These are phyloP conservation scores for Venustampulla echinocandica DNA, from an alignment of 495 filamentous ascomycete genomes.

Conservation along the genomic window DNA sequence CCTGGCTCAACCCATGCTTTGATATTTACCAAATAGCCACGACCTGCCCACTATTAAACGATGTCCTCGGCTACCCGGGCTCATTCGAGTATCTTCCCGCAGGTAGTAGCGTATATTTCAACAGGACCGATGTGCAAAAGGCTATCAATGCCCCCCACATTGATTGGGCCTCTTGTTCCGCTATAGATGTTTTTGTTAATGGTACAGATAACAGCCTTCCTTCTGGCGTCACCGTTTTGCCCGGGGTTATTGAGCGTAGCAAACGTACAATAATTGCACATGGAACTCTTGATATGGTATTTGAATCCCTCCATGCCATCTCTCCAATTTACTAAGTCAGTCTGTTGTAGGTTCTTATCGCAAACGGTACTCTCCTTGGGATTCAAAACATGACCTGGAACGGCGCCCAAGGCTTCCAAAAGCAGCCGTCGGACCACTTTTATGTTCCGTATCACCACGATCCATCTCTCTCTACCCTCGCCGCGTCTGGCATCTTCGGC, in stretches of 20 bases:
- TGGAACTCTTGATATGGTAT: constrained; percentile 32
- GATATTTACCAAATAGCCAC: constrained; percentile 68
- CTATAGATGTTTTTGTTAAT: constrained; percentile 44
- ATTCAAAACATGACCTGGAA: constrained; percentile 86
- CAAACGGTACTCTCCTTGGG: constrained; percentile 59
- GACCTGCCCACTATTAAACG: constrained; percentile 65
- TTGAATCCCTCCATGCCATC: constrained; percentile 4
- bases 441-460: constrained; percentile 54
- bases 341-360: constrained; percentile 42
- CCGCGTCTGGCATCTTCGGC: constrained; percentile 52
- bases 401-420: constrained; percentile 59
- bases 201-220: constrained; percentile 37
- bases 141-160: constrained; percentile 59
- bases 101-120: constrained; percentile 63
- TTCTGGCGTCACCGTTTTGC: constrained; percentile 44
- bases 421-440: constrained; percentile 46
- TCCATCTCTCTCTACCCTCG: constrained; percentile 12
- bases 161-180: constrained; percentile 51
- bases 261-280: constrained; percentile 63
- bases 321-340: constrained; percentile 17
- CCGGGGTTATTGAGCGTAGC: constrained; percentile 62
- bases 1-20: constrained; percentile 68
- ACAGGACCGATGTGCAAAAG: constrained; percentile 62
- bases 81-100: constrained; percentile 38
- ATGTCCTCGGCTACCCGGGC: constrained; percentile 66